Base-by-base conservation (phyloP, 176 grass and related monocot species). In the Cocos nucifera region DNA sequence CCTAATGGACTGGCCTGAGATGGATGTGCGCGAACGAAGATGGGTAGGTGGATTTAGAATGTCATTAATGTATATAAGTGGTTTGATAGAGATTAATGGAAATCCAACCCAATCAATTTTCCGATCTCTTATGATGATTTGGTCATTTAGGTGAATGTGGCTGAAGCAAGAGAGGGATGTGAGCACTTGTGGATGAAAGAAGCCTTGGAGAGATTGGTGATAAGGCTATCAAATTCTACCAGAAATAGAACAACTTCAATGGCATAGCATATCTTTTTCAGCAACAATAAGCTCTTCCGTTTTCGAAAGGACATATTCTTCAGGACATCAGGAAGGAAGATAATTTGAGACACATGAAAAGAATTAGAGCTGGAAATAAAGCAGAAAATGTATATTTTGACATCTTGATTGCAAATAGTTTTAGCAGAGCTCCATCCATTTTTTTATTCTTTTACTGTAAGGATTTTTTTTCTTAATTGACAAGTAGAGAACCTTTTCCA, bases 111-210 rank as follows among this genome's bases (percentile, higher is more conserved):
- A 12, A 48, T 56, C 44, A 17, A 18, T 3, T 0, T 9, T 57
- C 17, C 18, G 22, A 65, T 57, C 18, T 8, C 50, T 24, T 49
- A 26, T 0, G 51, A 30, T 56, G 19, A 24, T 59, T 14, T 17
- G 57, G 18, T 29, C 39, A 19, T 5, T 79, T 64, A 81, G 78
- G 78, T 82, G 17, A 59, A 73, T 0, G 79, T 76, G 28, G 61
- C 73, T 15, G 73, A 82, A 30, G 79, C 56, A 5, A 77, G 51
- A 60, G 73, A 82, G 25, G 68, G 73, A 66, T 82, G 79, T 29
- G 61, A 63, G 22, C 73, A 72, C 26, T 50, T 64, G 56, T 82
- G 79, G 79, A 82, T 82, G 79, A 77, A 28, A 55, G 79, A 82
- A 51, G 79, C 79, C 30, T 20, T 82, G 17, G 79, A 82, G 57